Base-by-base conservation (phyloP, 331 rosid species). In the Prunus yedoensis region DNA sequence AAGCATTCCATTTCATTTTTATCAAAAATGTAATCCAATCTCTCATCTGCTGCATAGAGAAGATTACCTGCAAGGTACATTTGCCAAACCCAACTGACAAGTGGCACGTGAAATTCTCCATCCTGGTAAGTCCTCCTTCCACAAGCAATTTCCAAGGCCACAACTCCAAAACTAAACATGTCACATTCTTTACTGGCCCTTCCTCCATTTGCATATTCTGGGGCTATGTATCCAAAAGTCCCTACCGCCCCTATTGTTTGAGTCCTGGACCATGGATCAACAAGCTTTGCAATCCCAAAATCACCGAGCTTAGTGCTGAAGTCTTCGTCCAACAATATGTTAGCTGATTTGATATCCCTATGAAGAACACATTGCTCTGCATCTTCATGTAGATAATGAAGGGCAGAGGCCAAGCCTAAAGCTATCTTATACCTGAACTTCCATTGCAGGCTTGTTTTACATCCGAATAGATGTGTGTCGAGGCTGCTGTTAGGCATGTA, bases 291-390 rank as follows among this genome's bases (percentile, higher is more conserved):
- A n/a, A n/a, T n/a, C n/a, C n/a, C n/a, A n/a, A n/a, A n/a, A n/a
- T n/a, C n/a, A n/a, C n/a, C n/a, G n/a, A n/a, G n/a, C n/a, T n/a
- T n/a, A n/a, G n/a, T n/a, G n/a, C n/a, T n/a, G n/a, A n/a, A n/a
- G n/a, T n/a, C n/a, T n/a, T n/a, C n/a, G n/a, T n/a, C n/a, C n/a
- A n/a, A n/a, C n/a, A n/a, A n/a, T n/a, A n/a, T n/a, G n/a, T n/a
- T n/a, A n/a, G n/a, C n/a, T n/a, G n/a, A n/a, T n/a, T n/a, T 87
- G 14, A 85, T 83, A 18, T 85, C 91, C 20, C 89, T 70, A 2
- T 83, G 91, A 25, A 85, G 83, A n/a, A 85, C 87, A 51, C 86
- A 85, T 10, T 88, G 84, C 65, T 88, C 85, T 0, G 87, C 89
- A 4, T 88, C 89, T 43, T 83, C 87, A 2, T 83, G 89, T 35